Conservation (phyloP, 116 monocot species). For the Thalassia testudinum region DNA sequence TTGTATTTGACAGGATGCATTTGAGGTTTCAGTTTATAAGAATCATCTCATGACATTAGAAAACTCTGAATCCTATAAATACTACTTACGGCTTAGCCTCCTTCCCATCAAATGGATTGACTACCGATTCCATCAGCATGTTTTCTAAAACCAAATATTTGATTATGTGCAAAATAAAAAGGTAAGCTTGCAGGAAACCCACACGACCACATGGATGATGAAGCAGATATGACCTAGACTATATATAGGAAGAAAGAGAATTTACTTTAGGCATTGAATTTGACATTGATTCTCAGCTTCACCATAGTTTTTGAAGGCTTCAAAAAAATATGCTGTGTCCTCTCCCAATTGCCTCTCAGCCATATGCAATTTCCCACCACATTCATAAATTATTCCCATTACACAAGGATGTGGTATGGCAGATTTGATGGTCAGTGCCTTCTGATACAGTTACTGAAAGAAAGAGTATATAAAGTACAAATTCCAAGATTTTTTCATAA, state of each 20-base stretch:
- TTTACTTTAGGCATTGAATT: slow-evolving; percentile 95
- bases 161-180: neutral
- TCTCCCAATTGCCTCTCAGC: slow-evolving; percentile 89
- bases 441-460: slow-evolving; percentile 77
- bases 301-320: slow-evolving; percentile 99
- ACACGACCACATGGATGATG: too few species aligned
- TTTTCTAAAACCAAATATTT: slow-evolving; percentile 98
- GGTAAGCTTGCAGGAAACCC: too few species aligned
- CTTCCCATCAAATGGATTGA: slow-evolving; percentile 99
- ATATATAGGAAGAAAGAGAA: neutral
- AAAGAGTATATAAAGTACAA: neutral
- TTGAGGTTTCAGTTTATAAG: neutral
- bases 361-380: slow-evolving; percentile 99
- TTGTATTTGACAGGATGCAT: slow-evolving; percentile 55
- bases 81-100: slow-evolving; percentile 93
- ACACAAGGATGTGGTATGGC: slow-evolving; percentile 98
- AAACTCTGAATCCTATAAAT: too few species aligned
- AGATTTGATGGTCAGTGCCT: slow-evolving; percentile 90
- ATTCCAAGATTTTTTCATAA: neutral
- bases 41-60: neutral
- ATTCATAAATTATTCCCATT: slow-evolving; percentile 99
- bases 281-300: slow-evolving; percentile 97
- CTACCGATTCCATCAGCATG: slow-evolving; percentile 98
- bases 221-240: neutral
- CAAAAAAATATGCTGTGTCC: slow-evolving; percentile 96